Evolutionary conservation across 2,329 filamentous ascomycete species (phyloP).

Genomic region (Falciphora oryzae): DNA sequence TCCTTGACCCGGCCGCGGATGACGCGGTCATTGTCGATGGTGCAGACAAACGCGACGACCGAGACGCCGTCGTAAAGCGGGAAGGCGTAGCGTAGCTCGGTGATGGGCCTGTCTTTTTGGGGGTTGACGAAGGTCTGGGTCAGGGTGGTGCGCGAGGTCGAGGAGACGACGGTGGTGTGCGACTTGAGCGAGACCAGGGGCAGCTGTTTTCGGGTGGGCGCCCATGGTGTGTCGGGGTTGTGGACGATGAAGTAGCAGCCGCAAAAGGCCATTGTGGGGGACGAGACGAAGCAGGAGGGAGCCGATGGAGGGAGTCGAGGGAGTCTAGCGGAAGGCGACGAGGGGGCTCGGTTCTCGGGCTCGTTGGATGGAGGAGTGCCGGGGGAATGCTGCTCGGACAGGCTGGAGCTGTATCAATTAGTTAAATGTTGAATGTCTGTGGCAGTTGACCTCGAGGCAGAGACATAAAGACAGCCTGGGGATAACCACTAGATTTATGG

Average conservation of each 20-base stretch:
- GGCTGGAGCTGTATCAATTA: background rate
- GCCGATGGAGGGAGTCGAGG: too few species aligned
- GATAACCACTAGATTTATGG: background rate
- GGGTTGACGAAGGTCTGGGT: constrained; percentile 59
- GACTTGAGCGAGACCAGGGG: constrained; percentile 52
- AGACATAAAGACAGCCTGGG: too few species aligned
- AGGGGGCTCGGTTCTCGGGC: too few species aligned
- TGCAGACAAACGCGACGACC: constrained; percentile 62
- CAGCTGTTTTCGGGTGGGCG: constrained; percentile 36
- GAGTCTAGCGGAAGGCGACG: too few species aligned
- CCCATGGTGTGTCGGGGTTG: background rate
- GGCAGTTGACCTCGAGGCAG: too few species aligned
- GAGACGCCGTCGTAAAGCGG: constrained; percentile 68
- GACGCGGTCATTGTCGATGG: constrained; percentile 51
- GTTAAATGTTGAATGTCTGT: background rate
- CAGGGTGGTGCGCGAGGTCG: constrained; percentile 40
- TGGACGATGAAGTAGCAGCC: constrained; percentile 29
- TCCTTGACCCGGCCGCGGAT: constrained; percentile 64
- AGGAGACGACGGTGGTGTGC: constrained; percentile 56
- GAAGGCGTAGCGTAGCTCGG: constrained; percentile 60
- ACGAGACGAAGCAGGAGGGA: too few species aligned
- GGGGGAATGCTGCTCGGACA: too few species aligned
- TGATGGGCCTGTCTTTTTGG: constrained; percentile 29
- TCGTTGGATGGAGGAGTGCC: too few species aligned
- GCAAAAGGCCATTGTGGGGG: constrained; percentile 19